phyloP scores from a whole-genome alignment of 257 asterid genomes.

The Cordia subcordata region DNA sequence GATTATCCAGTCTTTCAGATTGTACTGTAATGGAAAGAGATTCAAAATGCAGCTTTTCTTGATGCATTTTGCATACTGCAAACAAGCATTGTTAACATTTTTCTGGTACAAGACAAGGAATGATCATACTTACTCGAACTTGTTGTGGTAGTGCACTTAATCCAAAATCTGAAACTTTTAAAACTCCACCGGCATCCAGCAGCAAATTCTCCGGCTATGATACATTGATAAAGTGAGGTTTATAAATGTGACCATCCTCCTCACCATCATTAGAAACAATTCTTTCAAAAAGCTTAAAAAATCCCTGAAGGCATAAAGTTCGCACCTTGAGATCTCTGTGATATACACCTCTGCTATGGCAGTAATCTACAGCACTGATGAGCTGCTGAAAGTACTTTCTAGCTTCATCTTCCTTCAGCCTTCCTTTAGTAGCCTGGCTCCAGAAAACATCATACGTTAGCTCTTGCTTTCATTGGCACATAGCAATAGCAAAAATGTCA shows the following conservation, averaged over 20 bases:
- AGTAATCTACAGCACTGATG: slow-evolving; percentile 84
- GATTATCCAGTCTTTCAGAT: no score
- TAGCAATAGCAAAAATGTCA: not conserved
- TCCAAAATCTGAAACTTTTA: slow-evolving; percentile 93
- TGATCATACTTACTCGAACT: slow-evolving; percentile 60
- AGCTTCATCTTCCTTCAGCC: slow-evolving; percentile 97
- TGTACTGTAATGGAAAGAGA: no score
- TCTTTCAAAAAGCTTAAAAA: not conserved
- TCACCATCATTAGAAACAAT: not conserved
- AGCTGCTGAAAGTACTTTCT: slow-evolving; percentile 93
- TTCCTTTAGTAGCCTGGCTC: slow-evolving; percentile 67
- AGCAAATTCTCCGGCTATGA: slow-evolving; percentile 82
- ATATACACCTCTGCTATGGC: slow-evolving; percentile 94
- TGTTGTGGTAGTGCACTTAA: slow-evolving; percentile 96
- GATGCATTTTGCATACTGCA: no score
- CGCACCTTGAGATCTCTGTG: slow-evolving; percentile 89
- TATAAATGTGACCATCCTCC: no score
- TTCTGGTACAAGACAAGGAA: not conserved
- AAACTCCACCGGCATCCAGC: slow-evolving; percentile 68
- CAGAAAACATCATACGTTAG: slow-evolving; percentile 7
- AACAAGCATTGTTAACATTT: no score
- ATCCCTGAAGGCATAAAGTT: not conserved
- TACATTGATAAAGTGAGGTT: slow-evolving; percentile 1
- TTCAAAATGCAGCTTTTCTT: no score
- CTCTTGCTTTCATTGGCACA: slow-evolving; percentile 2